Percentiles rank a stretch among this genome's conserved stretches.
Evolutionary conservation across 2,329 filamentous ascomycete species (phyloP).

Genomic region (Neonectria hederae): DNA sequence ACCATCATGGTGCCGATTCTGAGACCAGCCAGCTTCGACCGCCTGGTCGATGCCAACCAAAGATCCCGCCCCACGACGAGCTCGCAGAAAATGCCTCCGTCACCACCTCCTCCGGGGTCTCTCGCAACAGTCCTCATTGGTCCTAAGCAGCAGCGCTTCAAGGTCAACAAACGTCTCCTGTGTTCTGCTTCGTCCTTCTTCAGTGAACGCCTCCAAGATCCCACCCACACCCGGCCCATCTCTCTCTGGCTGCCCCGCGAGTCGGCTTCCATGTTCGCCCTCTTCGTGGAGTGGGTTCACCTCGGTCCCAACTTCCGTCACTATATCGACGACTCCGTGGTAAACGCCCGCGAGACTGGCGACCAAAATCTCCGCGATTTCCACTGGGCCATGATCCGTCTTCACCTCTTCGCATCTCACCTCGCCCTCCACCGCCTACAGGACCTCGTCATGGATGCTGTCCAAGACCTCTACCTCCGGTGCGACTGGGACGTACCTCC

Average conservation of each 20-base stretch:
- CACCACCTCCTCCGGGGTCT: constrained; percentile 34
- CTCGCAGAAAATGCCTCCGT: constrained; percentile 39
- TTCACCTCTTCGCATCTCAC: constrained; percentile 66
- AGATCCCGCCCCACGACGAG: constrained; percentile 19
- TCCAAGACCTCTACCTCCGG: constrained; percentile 68
- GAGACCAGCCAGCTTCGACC: constrained; percentile 35
- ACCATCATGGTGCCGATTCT: constrained; percentile 38
- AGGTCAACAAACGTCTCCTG: constrained; percentile 56
- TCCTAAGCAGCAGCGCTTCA: constrained; percentile 52
- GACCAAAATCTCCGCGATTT: constrained; percentile 50
- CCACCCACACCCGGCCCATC: constrained; percentile 41
- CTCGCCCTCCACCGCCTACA: constrained; percentile 61
- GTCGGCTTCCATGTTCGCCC: constrained; percentile 61
- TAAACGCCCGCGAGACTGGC: constrained; percentile 42
- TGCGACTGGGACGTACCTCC: constrained; percentile 67
- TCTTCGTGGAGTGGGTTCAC: constrained; percentile 65
- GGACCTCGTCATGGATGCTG: constrained; percentile 65
- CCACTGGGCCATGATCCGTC: constrained; percentile 65
- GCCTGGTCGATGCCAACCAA: constrained; percentile 31
- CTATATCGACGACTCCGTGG: constrained; percentile 55
- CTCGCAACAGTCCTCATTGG: constrained; percentile 54
- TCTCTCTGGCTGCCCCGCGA: constrained; percentile 57
- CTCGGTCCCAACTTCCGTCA: constrained; percentile 52
- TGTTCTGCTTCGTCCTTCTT: constrained; percentile 60
- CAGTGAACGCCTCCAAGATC: constrained; percentile 54